These are phyloP conservation scores for Alternaria arborescens DNA, from an alignment of 2,329 filamentous ascomycete species.

Conservation along the genomic window DNA sequence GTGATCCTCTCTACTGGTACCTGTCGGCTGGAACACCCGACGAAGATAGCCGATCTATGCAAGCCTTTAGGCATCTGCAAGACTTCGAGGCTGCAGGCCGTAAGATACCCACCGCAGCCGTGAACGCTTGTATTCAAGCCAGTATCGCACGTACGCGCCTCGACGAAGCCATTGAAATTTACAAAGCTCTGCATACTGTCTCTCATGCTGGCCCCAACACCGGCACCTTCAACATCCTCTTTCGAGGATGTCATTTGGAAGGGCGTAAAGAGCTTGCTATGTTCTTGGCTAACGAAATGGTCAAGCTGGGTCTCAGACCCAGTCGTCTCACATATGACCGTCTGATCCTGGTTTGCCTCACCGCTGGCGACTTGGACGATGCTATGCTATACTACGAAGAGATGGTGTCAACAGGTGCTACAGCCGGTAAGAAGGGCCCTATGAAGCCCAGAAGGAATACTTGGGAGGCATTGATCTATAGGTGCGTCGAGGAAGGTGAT, in stretches of 20 bases:
- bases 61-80: constrained; percentile 66
- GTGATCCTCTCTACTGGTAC: constrained; percentile 67
- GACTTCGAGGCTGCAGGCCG: constrained; percentile 60
- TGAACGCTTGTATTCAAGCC: constrained; percentile 64
- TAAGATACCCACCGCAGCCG: constrained; percentile 60
- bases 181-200: constrained; percentile 67
- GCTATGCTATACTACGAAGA: constrained; percentile 61
- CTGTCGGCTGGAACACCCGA: constrained; percentile 60
- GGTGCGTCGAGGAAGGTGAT: constrained; percentile 21
- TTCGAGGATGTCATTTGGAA: constrained; percentile 57
- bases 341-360: constrained; percentile 65
- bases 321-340: constrained; percentile 69
- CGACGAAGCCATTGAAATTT: constrained; percentile 64
- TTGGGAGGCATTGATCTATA: constrained; percentile 27
- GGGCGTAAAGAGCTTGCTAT: constrained; percentile 64
- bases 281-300: constrained; percentile 70
- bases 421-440: constrained; percentile 7
- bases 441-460: constrained; percentile 29
- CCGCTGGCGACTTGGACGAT: constrained; percentile 51
- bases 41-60: constrained; percentile 52
- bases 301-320: constrained; percentile 62
- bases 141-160: constrained; percentile 57
- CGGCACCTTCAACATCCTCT: constrained; percentile 69
- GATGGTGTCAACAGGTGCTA: constrained; percentile 49
- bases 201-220: constrained; percentile 56